These are phyloP conservation scores for Ceratocystis huliohia DNA, from an alignment of 2,329 filamentous ascomycete genomes.

Conservation along the genomic window DNA sequence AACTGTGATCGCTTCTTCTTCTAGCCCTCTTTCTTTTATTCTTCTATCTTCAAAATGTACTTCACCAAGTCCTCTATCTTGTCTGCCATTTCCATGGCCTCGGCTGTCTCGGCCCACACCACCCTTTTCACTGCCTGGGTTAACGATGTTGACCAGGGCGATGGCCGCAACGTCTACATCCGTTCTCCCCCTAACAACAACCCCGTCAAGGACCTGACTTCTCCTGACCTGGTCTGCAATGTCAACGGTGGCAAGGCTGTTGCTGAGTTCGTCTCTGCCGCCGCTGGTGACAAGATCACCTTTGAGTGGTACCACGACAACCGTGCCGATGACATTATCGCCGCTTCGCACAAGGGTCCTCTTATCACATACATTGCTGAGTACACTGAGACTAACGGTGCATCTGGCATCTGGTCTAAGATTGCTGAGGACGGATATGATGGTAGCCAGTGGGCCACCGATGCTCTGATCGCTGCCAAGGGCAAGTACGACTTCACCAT, in stretches of 20 bases:
- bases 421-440: slow-evolving; percentile 30
- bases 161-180: slow-evolving; percentile 33
- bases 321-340: slow-evolving; percentile 41
- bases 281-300: slow-evolving; percentile 36
- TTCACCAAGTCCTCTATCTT: slow-evolving; percentile 21
- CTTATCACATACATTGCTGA: slow-evolving; percentile 41
- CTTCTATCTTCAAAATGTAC: slow-evolving; percentile 16
- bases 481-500: slow-evolving; percentile 38
- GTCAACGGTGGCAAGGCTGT: slow-evolving; percentile 31
- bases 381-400: slow-evolving; percentile 33
- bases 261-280: slow-evolving; percentile 32
- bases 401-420: slow-evolving; percentile 40
- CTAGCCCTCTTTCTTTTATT: slow-evolving; percentile 1
- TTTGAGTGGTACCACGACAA: slow-evolving; percentile 42
- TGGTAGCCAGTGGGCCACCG: slow-evolving; percentile 33
- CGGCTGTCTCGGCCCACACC: slow-evolving; percentile 34
- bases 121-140: slow-evolving; percentile 37
- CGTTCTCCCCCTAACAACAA: slow-evolving; percentile 34
- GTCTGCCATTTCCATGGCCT: slow-evolving; percentile 30
- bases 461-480: slow-evolving; percentile 37
- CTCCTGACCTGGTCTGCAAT: slow-evolving; percentile 34
- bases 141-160: slow-evolving; percentile 34
- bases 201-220: slow-evolving; percentile 35
- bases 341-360: slow-evolving; percentile 40
- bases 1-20: slow-evolving; percentile 6